phyloP scores from a whole-genome alignment of 495 filamentous ascomycete species.

The Penicillium silybi region DNA sequence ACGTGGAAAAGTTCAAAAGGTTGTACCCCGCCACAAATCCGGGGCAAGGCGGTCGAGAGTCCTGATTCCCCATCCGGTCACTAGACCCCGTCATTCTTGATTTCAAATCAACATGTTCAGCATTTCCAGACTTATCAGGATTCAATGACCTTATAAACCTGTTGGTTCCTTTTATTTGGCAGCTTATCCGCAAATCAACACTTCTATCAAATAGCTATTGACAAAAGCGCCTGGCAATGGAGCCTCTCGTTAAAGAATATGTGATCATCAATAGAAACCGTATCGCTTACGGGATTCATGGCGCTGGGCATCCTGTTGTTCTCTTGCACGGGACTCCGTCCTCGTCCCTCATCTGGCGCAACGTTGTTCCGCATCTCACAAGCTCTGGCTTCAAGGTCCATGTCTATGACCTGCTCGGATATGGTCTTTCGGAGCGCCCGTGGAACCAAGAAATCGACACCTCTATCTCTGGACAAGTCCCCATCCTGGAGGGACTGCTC shows the following conservation, averaged over 20 bases:
- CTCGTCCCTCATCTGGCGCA: conserved; percentile 13
- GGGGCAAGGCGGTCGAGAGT: no score
- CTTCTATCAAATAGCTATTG: neutral
- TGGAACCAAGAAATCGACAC: conserved; percentile 6
- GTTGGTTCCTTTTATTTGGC: neutral
- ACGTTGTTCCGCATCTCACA: conserved; percentile 1
- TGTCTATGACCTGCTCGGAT: conserved; percentile 14
- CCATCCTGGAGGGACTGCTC: conserved; percentile 8
- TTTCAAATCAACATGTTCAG: no score
- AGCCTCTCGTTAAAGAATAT: conserved; percentile 4
- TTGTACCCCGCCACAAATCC: no score
- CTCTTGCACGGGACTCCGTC: conserved; percentile 11
- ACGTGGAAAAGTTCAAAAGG: no score
- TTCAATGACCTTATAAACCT: no score
- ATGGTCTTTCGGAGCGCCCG: conserved; percentile 12
- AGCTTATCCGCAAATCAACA: neutral
- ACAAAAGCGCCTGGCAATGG: neutral
- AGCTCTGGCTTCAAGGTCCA: conserved; percentile 4
- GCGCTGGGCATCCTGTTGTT: conserved; percentile 3
- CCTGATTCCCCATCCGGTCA: no score
- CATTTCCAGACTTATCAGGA: no score
- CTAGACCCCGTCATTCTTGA: no score
- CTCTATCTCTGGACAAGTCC: conserved; percentile 8
- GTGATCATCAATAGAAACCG: conserved; percentile 5
- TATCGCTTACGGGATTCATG: conserved; percentile 9